These are phyloP conservation scores for Botrytis tulipae DNA, from an alignment of 2,329 filamentous ascomycete genomes.

Conservation along the genomic window DNA sequence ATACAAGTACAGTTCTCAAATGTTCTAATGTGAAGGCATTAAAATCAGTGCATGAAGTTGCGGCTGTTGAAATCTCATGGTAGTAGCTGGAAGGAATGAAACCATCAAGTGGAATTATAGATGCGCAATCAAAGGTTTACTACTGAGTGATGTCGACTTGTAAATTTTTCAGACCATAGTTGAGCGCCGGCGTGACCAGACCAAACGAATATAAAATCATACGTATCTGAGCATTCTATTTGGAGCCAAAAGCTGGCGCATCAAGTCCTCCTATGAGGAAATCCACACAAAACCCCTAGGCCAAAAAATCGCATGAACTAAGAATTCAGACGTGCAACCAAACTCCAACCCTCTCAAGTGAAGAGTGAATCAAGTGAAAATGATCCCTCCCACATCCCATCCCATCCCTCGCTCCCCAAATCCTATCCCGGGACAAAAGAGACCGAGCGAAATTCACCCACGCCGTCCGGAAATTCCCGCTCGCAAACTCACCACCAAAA, in stretches of 20 bases:
- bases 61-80: no score
- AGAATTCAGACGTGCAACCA: not conserved
- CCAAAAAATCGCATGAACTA: not conserved
- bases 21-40: not conserved
- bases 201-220: not conserved
- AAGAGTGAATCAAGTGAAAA: constrained; percentile 1
- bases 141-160: no score
- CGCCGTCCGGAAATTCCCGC: not conserved
- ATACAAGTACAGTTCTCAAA: not conserved
- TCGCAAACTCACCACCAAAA: not conserved
- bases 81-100: not conserved
- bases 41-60: not conserved
- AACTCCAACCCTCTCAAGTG: not conserved
- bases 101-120: not conserved
- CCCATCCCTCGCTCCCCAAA: not conserved
- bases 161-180: not conserved
- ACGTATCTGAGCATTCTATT: not conserved
- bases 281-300: not conserved
- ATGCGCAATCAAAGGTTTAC: not conserved
- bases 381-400: not conserved
- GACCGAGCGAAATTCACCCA: not conserved
- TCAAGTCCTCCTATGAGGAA: not conserved
- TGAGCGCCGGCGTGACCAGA: not conserved
- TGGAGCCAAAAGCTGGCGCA: not conserved
- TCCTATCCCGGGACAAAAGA: not conserved